Evolutionary conservation across 768 basidiomycete genomes (phyloP), one percentile per base, ranked within the genome.

Genomic region (Rossbeevera mucosa): DNA sequence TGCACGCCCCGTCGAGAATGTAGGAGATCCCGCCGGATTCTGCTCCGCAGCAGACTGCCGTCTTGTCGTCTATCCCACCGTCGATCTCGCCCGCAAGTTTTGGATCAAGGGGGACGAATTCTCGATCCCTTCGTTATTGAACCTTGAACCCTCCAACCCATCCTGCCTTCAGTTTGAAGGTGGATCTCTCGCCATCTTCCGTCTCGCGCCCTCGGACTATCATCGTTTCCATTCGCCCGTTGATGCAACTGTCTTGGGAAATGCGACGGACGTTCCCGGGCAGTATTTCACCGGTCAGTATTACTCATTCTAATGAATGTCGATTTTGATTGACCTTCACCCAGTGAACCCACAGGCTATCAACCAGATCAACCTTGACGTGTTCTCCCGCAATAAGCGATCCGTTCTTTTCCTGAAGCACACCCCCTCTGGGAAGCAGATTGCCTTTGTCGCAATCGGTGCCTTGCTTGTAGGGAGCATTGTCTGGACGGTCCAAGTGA

Each of bases 401-500:
- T 79, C 80, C 2, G 69, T 83, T 9, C 66, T 81, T 2, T 76
- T 78, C 56, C 58, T 86, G 57, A 77, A 74, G 48, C 81, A 82
- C 56, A 51, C 55, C 2, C 58, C 51, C 3, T 76, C 78, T 0
- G 76, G 75, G 11, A 69, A 74, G 16, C 74, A 75, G 12, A 70
- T 91, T 14, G 88, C 80, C 0, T 82, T 85, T 56, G 81, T 90
- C 9, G 86, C 88, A 8, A 76, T 92, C 52, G 91, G 90, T 3
- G 90, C 90, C 7, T 76, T 92, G 71, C 80, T 93, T 30, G 90
- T 91, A 1, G 90, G 87, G 1, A 81, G 80, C 47, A 86, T 92
- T 60, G 71, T 50, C 2, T 88, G 84, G 83, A 87, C 86, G 0
- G 72, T 63, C 16, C 41, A 47, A 48, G 67, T 66, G 47, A 44